Evolutionary conservation across 176 grass and related monocot species (phyloP).

Genomic region (Rhipidocladum racemiflorum): DNA sequence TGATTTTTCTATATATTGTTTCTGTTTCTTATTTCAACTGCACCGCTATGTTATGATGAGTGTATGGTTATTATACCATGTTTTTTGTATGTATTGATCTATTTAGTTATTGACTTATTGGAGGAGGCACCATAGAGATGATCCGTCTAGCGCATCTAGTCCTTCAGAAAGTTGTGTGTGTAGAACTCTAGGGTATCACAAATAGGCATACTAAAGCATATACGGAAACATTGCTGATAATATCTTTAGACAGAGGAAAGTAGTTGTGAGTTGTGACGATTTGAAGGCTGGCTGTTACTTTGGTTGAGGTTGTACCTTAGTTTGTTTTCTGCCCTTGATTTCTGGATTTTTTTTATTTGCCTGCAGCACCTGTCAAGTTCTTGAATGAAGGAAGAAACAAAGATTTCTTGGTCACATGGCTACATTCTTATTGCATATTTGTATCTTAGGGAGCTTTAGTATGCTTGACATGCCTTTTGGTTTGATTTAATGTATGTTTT

Average conservation of each 20-base stretch:
- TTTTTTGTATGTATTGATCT: constrained; percentile 13
- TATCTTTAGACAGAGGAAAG: neutral
- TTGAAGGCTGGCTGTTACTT: neutral
- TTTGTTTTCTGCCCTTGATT: neutral
- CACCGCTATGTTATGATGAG: neutral
- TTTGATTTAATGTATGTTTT: constrained; percentile 10
- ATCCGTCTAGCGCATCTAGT: neutral
- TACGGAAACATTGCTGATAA: neutral
- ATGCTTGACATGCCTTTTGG: neutral
- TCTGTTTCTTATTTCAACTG: neutral
- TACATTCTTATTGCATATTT: neutral
- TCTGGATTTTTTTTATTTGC: neutral
- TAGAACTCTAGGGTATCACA: neutral
- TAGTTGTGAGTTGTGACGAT: neutral
- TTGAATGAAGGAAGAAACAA: neutral
- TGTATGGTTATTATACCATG: neutral
- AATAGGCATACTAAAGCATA: neutral
- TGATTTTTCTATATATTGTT: neutral
- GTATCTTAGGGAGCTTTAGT: neutral
- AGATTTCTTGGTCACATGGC: neutral
- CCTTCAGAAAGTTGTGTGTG: neutral
- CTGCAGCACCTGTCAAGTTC: neutral
- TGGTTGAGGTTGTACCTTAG: neutral
- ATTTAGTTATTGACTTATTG: neutral
- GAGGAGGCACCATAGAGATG: neutral